Conservation (phyloP, 2,329 filamentous ascomycete species). For the Ramularia collo-cygni region DNA sequence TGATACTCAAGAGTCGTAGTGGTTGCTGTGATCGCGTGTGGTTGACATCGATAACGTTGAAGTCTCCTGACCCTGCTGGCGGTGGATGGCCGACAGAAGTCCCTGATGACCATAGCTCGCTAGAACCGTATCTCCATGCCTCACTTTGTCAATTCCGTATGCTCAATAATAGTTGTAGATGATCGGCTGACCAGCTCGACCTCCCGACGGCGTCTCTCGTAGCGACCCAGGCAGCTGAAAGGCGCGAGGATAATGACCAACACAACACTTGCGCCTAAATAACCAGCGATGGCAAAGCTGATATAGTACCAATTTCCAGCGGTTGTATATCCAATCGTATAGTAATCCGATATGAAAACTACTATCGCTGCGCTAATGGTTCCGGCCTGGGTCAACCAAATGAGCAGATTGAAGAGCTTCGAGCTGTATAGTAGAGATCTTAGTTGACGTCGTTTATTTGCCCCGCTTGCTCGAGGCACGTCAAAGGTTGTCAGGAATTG, state of each 20-base stretch:
- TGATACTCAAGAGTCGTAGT: too few relatives aligned
- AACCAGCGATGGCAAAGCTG: constrained; percentile 4
- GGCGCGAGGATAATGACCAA: constrained; percentile 3
- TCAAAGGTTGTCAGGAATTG: constrained; percentile 13
- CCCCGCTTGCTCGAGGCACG: constrained; percentile 5
- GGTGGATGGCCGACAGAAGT: too few relatives aligned
- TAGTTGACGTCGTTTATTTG: constrained; percentile 10
- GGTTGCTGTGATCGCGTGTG: too few relatives aligned
- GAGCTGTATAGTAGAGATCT: constrained; percentile 14
- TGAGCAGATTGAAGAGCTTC: constrained; percentile 9
- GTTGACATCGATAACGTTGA: too few relatives aligned
- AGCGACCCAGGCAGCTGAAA: constrained; percentile 8
- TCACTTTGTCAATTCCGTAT: too few relatives aligned
- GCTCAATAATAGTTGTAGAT: too few relatives aligned
- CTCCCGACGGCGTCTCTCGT: constrained; percentile 3
- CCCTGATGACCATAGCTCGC: too few relatives aligned
- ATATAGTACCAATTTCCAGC: constrained; percentile 10
- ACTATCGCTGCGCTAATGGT: constrained; percentile 4
- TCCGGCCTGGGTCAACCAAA: constrained; percentile 8
- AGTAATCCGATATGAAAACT: constrained; percentile 8
- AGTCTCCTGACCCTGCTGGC: too few relatives aligned
- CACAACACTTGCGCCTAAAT: constrained; percentile 1
- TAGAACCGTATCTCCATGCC: too few relatives aligned
- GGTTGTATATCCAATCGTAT: constrained; percentile 6
- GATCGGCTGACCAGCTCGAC: too few relatives aligned